phyloP scores from a whole-genome alignment of 257 asterid genomes.

The Eustoma russellianum region DNA sequence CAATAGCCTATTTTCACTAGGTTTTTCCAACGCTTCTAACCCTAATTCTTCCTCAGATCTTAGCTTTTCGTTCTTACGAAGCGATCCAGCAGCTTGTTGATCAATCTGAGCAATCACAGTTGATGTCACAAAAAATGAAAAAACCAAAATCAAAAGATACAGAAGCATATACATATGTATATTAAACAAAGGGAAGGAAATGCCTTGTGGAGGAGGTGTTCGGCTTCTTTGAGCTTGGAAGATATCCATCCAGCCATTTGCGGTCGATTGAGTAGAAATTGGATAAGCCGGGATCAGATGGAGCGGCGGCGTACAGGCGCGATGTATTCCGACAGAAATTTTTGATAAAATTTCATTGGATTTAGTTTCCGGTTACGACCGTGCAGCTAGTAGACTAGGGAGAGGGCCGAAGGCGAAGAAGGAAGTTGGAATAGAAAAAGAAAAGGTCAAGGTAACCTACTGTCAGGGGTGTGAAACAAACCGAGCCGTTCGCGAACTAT shows the following conservation, averaged over 20 bases:
- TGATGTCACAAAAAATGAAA: not conserved
- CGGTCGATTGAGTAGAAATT: constrained; percentile 2
- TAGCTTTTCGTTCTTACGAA: constrained; percentile 57
- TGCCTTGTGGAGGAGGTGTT: constrained; percentile 87
- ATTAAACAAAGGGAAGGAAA: constrained; percentile 5
- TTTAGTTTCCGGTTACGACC: not conserved
- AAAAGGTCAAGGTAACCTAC: too few relatives aligned
- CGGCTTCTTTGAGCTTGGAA: constrained; percentile 96
- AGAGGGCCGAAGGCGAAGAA: not conserved
- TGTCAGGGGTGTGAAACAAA: too few relatives aligned
- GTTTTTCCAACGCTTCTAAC: constrained; percentile 25
- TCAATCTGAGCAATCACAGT: constrained; percentile 56
- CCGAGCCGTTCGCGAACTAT: too few relatives aligned
- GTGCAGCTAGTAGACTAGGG: not conserved
- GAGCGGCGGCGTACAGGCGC: not conserved
- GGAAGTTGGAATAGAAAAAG: too few relatives aligned
- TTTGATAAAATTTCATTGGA: not conserved
- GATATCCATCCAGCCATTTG: constrained; percentile 97
- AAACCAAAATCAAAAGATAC: not conserved
- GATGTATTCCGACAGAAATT: constrained; percentile 18
- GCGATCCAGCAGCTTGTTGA: constrained; percentile 96
- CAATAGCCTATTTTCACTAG: constrained; percentile 44
- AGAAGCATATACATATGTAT: not conserved
- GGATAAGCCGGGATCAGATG: constrained; percentile 6
- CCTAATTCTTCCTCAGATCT: constrained; percentile 46